Evolutionary conservation across 768 basidiomycete species (phyloP).

Genomic region (Lactifluus piperatus): DNA sequence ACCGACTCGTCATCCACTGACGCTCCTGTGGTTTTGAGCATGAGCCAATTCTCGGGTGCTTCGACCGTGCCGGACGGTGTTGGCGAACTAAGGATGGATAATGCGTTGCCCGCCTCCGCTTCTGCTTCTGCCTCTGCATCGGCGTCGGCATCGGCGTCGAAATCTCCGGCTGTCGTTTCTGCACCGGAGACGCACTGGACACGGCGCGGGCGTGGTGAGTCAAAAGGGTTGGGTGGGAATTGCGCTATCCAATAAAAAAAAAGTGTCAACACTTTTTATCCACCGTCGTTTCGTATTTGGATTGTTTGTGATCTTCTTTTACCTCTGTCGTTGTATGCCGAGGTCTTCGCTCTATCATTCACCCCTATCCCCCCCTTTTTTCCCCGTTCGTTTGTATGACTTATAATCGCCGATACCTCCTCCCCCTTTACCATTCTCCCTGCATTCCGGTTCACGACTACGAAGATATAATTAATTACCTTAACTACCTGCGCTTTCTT

Average conservation of each 20-base stretch:
- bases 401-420: neutral
- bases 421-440: no score
- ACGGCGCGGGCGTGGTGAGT: constrained; percentile 6
- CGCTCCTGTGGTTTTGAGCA: neutral
- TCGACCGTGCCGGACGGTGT: neutral
- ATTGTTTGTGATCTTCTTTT: no score
- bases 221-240: neutral
- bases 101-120: neutral
- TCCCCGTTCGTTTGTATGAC: no score
- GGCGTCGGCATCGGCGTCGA: neutral
- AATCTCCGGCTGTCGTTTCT: neutral
- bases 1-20: neutral
- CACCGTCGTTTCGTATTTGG: no score
- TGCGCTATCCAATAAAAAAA: constrained; percentile 11
- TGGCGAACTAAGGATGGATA: no score
- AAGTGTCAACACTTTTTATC: no score
- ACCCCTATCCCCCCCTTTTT: no score
- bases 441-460: neutral
- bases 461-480: neutral
- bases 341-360: no score
- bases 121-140: neutral
- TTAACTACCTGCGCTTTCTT: neutral
- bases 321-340: no score
- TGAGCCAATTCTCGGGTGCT: neutral
- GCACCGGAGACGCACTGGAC: constrained; percentile 1